These are phyloP conservation scores for Claviceps monticola DNA, from an alignment of 2,329 filamentous ascomycete genomes.

Conservation along the genomic window DNA sequence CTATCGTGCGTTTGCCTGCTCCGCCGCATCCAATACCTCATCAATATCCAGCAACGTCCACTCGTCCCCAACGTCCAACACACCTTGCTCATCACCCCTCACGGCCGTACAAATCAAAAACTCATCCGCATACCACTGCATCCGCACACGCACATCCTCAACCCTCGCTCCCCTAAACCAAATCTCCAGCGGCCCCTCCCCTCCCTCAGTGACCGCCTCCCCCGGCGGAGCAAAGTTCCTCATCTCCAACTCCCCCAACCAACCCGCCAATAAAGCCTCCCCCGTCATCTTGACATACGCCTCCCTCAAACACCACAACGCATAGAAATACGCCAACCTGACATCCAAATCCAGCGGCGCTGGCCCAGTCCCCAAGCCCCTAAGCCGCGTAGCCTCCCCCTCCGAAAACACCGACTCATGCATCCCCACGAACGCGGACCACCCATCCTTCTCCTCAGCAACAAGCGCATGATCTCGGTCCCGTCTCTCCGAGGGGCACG, in stretches of 20 bases:
- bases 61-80: slow-evolving; percentile 22
- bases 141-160: slow-evolving; percentile 20
- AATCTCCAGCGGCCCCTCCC: slow-evolving; percentile 12
- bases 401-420: slow-evolving; percentile 56
- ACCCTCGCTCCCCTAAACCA: slow-evolving; percentile 18
- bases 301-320: slow-evolving; percentile 67
- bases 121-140: slow-evolving; percentile 30
- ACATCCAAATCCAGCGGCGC: neutral
- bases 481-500: slow-evolving; percentile 57
- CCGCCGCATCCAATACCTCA: slow-evolving; percentile 30
- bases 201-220: slow-evolving; percentile 8
- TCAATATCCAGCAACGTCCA: slow-evolving; percentile 24
- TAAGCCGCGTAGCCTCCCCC: slow-evolving; percentile 49
- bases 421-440: slow-evolving; percentile 54
- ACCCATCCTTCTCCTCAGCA: slow-evolving; percentile 45
- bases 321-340: slow-evolving; percentile 59
- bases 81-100: slow-evolving; percentile 24
- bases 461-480: slow-evolving; percentile 47
- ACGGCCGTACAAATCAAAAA: slow-evolving; percentile 43
- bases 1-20: slow-evolving; percentile 12
- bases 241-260: slow-evolving; percentile 60
- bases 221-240: slow-evolving; percentile 44
- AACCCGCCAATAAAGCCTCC: slow-evolving; percentile 59
- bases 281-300: slow-evolving; percentile 75
- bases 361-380: slow-evolving; percentile 19